phyloP scores from a whole-genome alignment of 2,329 filamentous ascomycete species.

The Sordariomycetes sp. region DNA sequence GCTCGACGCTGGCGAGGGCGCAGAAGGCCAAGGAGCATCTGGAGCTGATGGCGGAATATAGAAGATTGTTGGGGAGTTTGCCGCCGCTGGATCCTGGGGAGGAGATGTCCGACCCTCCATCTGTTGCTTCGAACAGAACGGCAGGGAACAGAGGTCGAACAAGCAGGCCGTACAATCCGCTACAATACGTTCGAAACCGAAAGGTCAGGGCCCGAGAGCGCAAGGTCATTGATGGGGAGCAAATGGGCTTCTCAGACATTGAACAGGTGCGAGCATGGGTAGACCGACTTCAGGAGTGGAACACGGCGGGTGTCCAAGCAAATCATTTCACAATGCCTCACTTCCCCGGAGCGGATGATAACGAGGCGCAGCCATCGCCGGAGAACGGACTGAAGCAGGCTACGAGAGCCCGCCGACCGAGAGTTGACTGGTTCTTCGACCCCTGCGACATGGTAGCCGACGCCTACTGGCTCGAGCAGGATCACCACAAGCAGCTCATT shows the following conservation, averaged over 20 bases:
- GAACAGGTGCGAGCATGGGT: slow-evolving; percentile 69
- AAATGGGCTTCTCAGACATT: slow-evolving; percentile 69
- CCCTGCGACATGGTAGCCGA: slow-evolving; percentile 85
- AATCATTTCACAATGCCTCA: slow-evolving; percentile 24
- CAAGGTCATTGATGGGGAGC: slow-evolving; percentile 62
- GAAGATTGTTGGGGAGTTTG: slow-evolving; percentile 68
- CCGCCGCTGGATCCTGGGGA: slow-evolving; percentile 55
- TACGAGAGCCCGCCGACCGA: slow-evolving; percentile 59
- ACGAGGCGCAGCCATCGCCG: slow-evolving; percentile 30
- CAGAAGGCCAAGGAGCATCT: slow-evolving; percentile 80
- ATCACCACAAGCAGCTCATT: slow-evolving; percentile 68
- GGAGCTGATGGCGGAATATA: slow-evolving; percentile 77
- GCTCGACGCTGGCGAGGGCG: slow-evolving; percentile 70
- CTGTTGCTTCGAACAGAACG: not conserved
- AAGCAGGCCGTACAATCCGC: slow-evolving; percentile 72
- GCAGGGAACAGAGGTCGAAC: slow-evolving; percentile 17
- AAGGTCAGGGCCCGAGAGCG: slow-evolving; percentile 75
- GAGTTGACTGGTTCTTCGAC: slow-evolving; percentile 76
- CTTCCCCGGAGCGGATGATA: slow-evolving; percentile 36
- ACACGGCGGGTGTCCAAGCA: not conserved
- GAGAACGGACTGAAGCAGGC: slow-evolving; percentile 31
- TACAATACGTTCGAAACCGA: slow-evolving; percentile 87
- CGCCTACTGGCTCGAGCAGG: slow-evolving; percentile 81
- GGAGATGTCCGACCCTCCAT: slow-evolving; percentile 8
- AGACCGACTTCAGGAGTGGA: slow-evolving; percentile 27